Percentiles rank a stretch among this genome's conserved stretches.
Conservation (phyloP, 306 rosid genomes). For the Coriaria nepalensis region DNA sequence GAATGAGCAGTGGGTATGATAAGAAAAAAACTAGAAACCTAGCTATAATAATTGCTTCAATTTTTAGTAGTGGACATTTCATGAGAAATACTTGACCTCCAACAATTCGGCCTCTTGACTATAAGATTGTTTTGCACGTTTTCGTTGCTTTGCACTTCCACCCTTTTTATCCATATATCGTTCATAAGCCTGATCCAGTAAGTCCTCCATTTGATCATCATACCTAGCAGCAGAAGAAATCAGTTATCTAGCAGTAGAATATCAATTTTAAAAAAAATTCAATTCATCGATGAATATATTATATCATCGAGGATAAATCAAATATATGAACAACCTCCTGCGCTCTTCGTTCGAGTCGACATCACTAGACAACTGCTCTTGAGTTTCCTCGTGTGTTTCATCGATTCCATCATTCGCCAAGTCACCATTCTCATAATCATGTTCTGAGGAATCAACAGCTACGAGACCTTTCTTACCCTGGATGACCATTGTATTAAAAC, state of each 20-base stretch:
- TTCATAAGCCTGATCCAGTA: slow-evolving; percentile 72
- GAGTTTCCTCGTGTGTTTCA: slow-evolving; percentile 19
- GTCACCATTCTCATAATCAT: slow-evolving; percentile 45
- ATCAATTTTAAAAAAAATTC: slow-evolving; percentile 4
- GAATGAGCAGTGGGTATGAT: not conserved
- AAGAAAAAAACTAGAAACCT: too few species aligned
- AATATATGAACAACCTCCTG: slow-evolving; percentile 48
- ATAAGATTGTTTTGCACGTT: slow-evolving; percentile 46
- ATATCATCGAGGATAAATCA: not conserved
- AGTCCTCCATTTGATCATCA: slow-evolving; percentile 65
- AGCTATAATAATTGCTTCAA: too few species aligned
- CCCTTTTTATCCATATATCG: slow-evolving; percentile 54
- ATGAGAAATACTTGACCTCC: slow-evolving; percentile 30
- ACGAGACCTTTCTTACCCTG: slow-evolving; percentile 87
- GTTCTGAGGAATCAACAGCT: slow-evolving; percentile 56
- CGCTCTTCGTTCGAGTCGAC: slow-evolving; percentile 77
- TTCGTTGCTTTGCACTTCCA: slow-evolving; percentile 74
- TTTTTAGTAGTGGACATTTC: too few species aligned
- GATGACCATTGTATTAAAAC: not conserved
- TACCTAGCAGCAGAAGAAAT: slow-evolving; percentile 29
- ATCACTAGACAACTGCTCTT: slow-evolving; percentile 49
- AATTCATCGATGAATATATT: not conserved
- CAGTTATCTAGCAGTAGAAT: slow-evolving; percentile 13
- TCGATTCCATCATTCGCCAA: slow-evolving; percentile 38
- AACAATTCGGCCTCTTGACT: slow-evolving; percentile 41